phyloP scores from a whole-genome alignment of 2,329 filamentous ascomycete genomes.

The Chaetomiaceae sp. region DNA sequence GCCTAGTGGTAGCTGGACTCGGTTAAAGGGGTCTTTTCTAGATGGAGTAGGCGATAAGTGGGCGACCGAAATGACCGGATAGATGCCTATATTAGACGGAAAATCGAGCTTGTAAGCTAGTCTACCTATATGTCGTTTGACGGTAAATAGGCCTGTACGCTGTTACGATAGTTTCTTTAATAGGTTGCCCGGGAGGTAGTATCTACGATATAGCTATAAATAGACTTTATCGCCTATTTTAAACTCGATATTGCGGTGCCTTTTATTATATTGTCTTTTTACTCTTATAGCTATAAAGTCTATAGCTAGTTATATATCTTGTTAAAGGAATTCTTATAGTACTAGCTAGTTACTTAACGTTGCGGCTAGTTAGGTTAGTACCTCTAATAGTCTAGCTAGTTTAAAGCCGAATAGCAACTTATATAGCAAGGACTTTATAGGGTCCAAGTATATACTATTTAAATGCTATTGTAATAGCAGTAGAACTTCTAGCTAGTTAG shows the following conservation, averaged over 20 bases:
- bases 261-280: background rate
- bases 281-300: background rate
- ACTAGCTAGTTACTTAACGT: background rate
- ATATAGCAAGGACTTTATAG: background rate
- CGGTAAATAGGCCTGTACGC: background rate
- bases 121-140: background rate
- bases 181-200: background rate
- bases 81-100: background rate
- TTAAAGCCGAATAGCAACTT: background rate
- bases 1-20: too few relatives aligned
- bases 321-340: background rate
- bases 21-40: background rate
- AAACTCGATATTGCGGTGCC: background rate
- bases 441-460: background rate
- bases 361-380: background rate
- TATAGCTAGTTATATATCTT: background rate
- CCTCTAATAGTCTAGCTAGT: background rate
- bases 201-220: background rate
- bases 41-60: conserved; percentile 37
- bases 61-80: background rate
- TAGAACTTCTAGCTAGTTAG: background rate
- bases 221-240: background rate
- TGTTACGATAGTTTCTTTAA: background rate
- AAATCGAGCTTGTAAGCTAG: background rate
- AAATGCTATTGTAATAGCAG: background rate